Conservation (phyloP, 2,329 filamentous ascomycete species). For the Scedosporium aurantiacum region DNA sequence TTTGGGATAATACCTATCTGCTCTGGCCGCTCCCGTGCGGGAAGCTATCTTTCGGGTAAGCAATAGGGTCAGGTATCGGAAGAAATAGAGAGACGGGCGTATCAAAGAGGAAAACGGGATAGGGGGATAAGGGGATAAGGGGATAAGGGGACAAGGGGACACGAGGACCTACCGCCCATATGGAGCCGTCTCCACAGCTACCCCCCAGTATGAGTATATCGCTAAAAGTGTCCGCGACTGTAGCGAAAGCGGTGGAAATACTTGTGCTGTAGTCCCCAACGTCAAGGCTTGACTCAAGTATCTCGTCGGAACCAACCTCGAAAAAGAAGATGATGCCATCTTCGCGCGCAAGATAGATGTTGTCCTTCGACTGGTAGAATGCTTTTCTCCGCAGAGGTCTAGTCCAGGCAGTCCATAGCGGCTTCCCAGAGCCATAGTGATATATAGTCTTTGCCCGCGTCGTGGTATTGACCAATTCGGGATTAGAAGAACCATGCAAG, state of each 20-base stretch:
- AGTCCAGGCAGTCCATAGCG: slow-evolving; percentile 77
- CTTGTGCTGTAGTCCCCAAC: slow-evolving; percentile 37
- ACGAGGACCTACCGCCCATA: slow-evolving; percentile 55
- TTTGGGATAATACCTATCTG: slow-evolving; percentile 43
- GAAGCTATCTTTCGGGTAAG: slow-evolving; percentile 26
- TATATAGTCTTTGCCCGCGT: slow-evolving; percentile 29
- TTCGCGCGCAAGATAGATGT: slow-evolving; percentile 77
- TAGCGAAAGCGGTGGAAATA: slow-evolving; percentile 73
- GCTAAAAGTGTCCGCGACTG: slow-evolving; percentile 52
- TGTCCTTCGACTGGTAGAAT: slow-evolving; percentile 57
- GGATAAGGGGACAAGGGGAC: slow-evolving; percentile 9
- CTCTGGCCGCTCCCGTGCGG: slow-evolving; percentile 39
- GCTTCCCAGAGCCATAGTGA: slow-evolving; percentile 34
- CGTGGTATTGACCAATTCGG: slow-evolving; percentile 31
- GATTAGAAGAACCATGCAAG: slow-evolving; percentile 38
- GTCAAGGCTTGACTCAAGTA: slow-evolving; percentile 15
- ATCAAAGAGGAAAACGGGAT: neutral
- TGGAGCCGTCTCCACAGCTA: slow-evolving; percentile 63
- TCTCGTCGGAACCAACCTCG: slow-evolving; percentile 49
- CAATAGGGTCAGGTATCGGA: neutral
- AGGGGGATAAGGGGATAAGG: slow-evolving; percentile 3
- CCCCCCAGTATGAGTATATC: slow-evolving; percentile 77
- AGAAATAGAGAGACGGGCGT: neutral
- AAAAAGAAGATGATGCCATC: slow-evolving; percentile 71
- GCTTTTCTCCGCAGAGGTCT: slow-evolving; percentile 57